Percentiles rank a stretch among this genome's conserved stretches.
phyloP scores from a whole-genome alignment of 352 stramenopile species.

The Peronospora destructor region DNA sequence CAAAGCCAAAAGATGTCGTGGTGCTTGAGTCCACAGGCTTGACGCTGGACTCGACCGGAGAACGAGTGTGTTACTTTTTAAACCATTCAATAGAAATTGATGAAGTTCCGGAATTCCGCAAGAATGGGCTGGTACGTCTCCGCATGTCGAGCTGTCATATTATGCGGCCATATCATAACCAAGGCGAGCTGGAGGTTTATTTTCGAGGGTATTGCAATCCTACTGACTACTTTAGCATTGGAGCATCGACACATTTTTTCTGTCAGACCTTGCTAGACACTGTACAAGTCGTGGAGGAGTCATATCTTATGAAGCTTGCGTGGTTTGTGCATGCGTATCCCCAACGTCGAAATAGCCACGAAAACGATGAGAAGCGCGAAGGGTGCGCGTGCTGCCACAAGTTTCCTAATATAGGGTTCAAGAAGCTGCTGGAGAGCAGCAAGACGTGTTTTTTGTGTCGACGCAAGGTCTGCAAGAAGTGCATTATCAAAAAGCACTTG shows the following conservation, averaged over 20 bases:
- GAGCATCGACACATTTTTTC: slow-evolving; percentile 24
- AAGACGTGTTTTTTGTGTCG: slow-evolving; percentile 36
- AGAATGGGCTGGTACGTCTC: slow-evolving; percentile 27
- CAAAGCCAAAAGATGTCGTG: slow-evolving; percentile 21
- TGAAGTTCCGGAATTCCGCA: slow-evolving; percentile 35
- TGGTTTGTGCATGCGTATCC: slow-evolving; percentile 45
- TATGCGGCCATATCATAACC: slow-evolving; percentile 26
- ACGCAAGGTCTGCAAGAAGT: slow-evolving; percentile 40
- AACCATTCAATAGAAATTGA: slow-evolving; percentile 35
- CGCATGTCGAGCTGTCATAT: slow-evolving; percentile 39
- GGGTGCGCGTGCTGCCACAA: slow-evolving; percentile 34
- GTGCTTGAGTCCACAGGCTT: slow-evolving; percentile 34
- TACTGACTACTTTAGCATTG: slow-evolving; percentile 23
- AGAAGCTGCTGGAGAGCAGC: slow-evolving; percentile 31
- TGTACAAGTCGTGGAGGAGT: slow-evolving; percentile 43
- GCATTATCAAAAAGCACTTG: slow-evolving; percentile 41
- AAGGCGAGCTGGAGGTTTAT: slow-evolving; percentile 39
- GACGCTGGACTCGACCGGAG: slow-evolving; percentile 30
- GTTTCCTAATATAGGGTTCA: slow-evolving; percentile 27
- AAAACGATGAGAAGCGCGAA: slow-evolving; percentile 14
- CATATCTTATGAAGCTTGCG: slow-evolving; percentile 59
- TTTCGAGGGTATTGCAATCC: slow-evolving; percentile 38
- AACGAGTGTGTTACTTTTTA: slow-evolving; percentile 33
- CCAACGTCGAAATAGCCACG: slow-evolving; percentile 6
- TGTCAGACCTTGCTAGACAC: slow-evolving; percentile 33